phyloP scores from a whole-genome alignment of 1,284 basidiomycete genomes.

The Heterobasidion annosum region DNA sequence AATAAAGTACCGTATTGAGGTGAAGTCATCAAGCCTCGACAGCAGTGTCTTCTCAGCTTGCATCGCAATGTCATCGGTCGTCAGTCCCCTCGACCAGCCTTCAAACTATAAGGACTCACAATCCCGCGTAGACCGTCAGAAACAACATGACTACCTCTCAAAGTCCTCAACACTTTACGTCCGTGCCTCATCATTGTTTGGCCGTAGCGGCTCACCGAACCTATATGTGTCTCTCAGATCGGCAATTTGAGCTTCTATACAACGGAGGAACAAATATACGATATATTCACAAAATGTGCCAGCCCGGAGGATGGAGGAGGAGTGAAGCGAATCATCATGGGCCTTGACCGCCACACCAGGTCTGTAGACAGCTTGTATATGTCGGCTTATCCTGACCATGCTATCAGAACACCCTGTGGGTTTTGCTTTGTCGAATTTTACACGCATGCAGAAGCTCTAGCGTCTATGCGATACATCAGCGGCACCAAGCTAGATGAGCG shows the following conservation, averaged over 20 bases:
- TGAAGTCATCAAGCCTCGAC: neutral
- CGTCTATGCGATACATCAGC: slow-evolving; percentile 89
- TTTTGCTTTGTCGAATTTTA: slow-evolving; percentile 99
- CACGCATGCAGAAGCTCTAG: slow-evolving; percentile 89
- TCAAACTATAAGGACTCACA: slow-evolving; percentile 95
- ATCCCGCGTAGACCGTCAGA: slow-evolving; percentile 61
- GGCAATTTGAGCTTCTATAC: slow-evolving; percentile 98
- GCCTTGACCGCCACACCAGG: slow-evolving; percentile 93
- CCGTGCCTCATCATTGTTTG: slow-evolving; percentile 17
- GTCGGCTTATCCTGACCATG: neutral
- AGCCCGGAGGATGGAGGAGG: slow-evolving; percentile 87
- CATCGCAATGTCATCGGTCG: slow-evolving; percentile 75
- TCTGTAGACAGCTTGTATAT: slow-evolving; percentile 19
- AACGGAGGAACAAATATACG: slow-evolving; percentile 99
- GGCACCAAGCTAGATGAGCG: slow-evolving; percentile 99
- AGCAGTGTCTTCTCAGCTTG: neutral
- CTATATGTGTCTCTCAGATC: slow-evolving; percentile 43
- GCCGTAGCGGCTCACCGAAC: neutral
- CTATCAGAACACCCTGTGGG: slow-evolving; percentile 86
- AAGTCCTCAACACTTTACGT: slow-evolving; percentile 78
- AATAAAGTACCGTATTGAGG: slow-evolving; percentile 3
- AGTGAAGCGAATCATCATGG: slow-evolving; percentile 99
- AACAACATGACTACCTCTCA: slow-evolving; percentile 59
- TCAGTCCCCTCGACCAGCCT: slow-evolving; percentile 80
- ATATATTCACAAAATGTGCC: slow-evolving; percentile 91